A percentile compares a stretch with the other conserved stretches of the same genome.
phyloP scores from a whole-genome alignment of 305 asterid genomes.

The Solanum aculeatissimum region DNA sequence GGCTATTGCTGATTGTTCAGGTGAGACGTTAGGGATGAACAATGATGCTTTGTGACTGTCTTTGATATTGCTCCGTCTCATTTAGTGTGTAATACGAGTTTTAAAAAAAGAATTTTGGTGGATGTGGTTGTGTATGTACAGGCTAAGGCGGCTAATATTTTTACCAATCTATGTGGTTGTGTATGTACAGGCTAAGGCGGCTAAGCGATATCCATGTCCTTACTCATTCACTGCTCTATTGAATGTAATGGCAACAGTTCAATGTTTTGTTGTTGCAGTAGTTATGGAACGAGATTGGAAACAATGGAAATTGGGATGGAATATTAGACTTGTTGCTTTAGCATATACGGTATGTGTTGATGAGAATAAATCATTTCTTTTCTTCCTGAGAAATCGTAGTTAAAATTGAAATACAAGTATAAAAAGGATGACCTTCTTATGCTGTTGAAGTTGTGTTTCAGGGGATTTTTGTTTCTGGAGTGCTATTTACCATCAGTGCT shows the following conservation, averaged over 20 bases:
- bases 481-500: slow-evolving; percentile 30
- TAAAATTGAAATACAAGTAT: background rate
- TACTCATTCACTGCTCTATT: slow-evolving; percentile 59
- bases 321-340: slow-evolving; percentile 42
- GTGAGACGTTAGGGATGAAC: slow-evolving; percentile 5
- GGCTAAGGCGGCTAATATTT: background rate
- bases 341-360: slow-evolving; percentile 26
- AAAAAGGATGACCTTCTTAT: background rate
- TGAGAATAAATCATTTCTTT: background rate
- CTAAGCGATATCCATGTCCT: slow-evolving; percentile 55
- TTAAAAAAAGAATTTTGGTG: background rate
- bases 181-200: slow-evolving; percentile 32
- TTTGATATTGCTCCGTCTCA: background rate
- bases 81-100: background rate
- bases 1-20: slow-evolving; percentile 53
- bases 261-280: slow-evolving; percentile 26
- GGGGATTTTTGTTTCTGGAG: slow-evolving; percentile 57
- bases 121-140: too few relatives aligned
- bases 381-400: background rate
- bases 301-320: slow-evolving; percentile 57
- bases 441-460: slow-evolving; percentile 3
- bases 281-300: slow-evolving; percentile 41
- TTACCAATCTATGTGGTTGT: background rate
- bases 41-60: background rate
- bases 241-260: slow-evolving; percentile 45